Percentiles rank a stretch among this genome's conserved stretches.
Conservation (phyloP, 1,284 basidiomycete species). For the Cutaneotrichosporon dermatis region DNA sequence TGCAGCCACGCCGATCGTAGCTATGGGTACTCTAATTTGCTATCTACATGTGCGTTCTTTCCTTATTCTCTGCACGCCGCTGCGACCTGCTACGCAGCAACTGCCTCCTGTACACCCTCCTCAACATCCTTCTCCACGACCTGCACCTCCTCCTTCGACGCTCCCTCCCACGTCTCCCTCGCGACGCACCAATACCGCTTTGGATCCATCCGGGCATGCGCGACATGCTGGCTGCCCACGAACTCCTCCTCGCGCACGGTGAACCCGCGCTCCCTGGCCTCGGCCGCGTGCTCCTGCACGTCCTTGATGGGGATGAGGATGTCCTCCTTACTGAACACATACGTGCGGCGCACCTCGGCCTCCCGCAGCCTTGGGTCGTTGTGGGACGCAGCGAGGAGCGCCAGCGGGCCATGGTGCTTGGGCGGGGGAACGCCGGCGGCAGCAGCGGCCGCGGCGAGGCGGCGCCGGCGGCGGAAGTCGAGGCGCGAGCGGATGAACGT, state of each 20-base stretch:
- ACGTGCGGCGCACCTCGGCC: conserved; percentile 12
- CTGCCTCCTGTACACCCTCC: no score
- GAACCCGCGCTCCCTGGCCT: conserved; percentile 10
- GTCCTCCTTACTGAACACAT: conserved; percentile 18
- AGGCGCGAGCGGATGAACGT: neutral
- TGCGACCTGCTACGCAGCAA: no score
- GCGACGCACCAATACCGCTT: conserved; percentile 22
- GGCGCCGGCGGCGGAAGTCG: neutral
- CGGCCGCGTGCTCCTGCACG: conserved; percentile 14
- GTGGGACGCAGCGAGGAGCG: neutral
- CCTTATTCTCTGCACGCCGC: no score
- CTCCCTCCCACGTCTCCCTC: conserved; percentile 12
- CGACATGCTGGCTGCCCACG: conserved; percentile 16
- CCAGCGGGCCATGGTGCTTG: conserved; percentile 1
- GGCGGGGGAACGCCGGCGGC: no score
- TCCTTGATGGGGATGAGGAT: conserved; percentile 10
- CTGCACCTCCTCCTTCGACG: neutral
- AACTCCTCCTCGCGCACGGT: conserved; percentile 15
- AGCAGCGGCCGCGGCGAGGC: no score
- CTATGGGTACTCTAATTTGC: no score
- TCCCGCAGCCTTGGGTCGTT: neutral
- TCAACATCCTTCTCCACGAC: neutral
- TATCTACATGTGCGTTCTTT: no score
- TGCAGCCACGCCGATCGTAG: no score
- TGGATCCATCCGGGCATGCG: conserved; percentile 11